These are phyloP conservation scores for Geosmithia putterillii DNA, from an alignment of 2,329 filamentous ascomycete species.

Conservation along the genomic window DNA sequence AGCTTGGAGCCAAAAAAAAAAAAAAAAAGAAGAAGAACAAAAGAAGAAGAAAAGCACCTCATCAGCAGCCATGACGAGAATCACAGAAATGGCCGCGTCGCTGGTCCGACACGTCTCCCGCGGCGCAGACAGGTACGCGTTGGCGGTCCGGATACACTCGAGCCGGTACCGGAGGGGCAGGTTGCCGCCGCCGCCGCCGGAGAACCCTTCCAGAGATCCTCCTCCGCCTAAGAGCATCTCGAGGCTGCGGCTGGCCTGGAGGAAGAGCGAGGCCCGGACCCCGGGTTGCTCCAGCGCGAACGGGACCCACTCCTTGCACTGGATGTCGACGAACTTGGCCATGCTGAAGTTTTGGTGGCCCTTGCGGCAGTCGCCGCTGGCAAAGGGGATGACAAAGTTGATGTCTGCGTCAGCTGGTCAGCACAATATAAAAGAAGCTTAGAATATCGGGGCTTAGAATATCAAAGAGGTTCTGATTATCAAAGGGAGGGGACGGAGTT, in stretches of 20 bases:
- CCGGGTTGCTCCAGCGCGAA: not conserved
- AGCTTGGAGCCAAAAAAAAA: no score
- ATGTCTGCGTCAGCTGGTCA: not conserved
- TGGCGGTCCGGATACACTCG: no score
- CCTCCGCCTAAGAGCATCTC: not conserved
- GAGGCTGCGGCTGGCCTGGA: not conserved
- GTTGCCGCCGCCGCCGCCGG: not conserved
- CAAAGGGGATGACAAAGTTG: not conserved
- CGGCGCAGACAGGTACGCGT: not conserved
- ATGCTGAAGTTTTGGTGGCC: not conserved
- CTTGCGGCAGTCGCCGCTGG: not conserved
- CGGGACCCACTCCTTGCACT: not conserved
- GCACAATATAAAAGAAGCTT: no score
- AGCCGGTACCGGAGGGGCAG: no score
- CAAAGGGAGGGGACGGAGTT: no score
- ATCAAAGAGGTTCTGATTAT: no score
- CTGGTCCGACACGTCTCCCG: not conserved
- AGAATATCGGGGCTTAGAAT: no score
- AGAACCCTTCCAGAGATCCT: not conserved
- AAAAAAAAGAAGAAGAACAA: not conserved
- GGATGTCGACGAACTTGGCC: not conserved
- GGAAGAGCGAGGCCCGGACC: not conserved
- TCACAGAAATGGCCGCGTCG: not conserved
- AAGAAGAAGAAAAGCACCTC: not conserved
- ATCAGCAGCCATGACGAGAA: not conserved